Evolutionary conservation across 2,329 filamentous ascomycete genomes (phyloP), one percentile per base, ranked within the genome.

Genomic region (Colletotrichum sp.): DNA sequence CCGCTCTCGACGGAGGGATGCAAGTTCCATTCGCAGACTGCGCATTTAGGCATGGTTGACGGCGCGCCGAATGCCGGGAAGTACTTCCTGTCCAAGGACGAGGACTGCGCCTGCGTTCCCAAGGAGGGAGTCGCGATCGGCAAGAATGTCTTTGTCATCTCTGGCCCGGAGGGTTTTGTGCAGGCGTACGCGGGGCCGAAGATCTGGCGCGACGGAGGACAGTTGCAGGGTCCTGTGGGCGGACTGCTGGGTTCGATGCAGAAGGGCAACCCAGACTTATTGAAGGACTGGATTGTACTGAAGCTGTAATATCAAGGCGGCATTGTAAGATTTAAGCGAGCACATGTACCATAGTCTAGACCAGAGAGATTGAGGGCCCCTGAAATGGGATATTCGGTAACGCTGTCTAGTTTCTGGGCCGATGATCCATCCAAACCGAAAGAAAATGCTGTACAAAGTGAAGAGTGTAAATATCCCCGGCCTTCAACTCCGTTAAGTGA

Each of bases 111-210:
- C 7, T 85, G 83, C 76, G 77, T 78, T 2, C 63, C 78, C 12
- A 72, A 69, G 1, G 63, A 78, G 13, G 80, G 79, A 8, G 36
- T 8, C 24, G 79, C 80, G 13, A 80, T 85, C 10, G 89, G 90
- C 1, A 91, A 90, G 78, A 93, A 92, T 76, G 83, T 98, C 24
- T 87, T 98, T n/a, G 88, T 98, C 72, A 91, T 99, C 2, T 98
- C 96, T 1, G 97, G 97, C 0, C 96, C 97, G 0, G 95, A 98
- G 70, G 96, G 97, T 1, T 99, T 99, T 85, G 90, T 99, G 52
- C 90, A 91, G 59, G 90, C 94, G 78, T 95, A 94, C 85, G 95
- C 95, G 4, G 96, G 97, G 2, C 88, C 92, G 12, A 98, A 98
- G 85, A 85, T 91, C 5, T 98, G 95, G 94, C 87, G 89, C 13